These are phyloP conservation scores for Lantana camara DNA, from an alignment of 257 asterid genomes.

Conservation along the genomic window DNA sequence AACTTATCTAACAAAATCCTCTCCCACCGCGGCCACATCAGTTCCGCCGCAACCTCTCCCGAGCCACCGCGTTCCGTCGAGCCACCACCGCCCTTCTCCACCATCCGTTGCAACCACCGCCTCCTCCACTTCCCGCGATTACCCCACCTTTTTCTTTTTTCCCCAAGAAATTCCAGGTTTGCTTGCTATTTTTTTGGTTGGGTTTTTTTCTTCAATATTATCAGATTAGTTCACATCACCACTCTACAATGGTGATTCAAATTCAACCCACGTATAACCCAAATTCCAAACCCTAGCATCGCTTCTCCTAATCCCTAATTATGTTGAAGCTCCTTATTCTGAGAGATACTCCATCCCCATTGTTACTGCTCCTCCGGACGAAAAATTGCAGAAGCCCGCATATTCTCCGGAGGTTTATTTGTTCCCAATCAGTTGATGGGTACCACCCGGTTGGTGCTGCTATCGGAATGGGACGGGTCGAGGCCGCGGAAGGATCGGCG, in stretches of 20 bases:
- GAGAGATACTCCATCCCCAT: slow-evolving; percentile 52
- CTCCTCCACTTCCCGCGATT: too few species aligned
- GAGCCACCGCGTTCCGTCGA: too few species aligned
- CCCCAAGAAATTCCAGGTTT: too few species aligned
- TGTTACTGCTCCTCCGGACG: slow-evolving; percentile 50
- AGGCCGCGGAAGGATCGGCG: slow-evolving; percentile 48
- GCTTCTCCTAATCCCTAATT: neutral
- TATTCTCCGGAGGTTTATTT: slow-evolving; percentile 60
- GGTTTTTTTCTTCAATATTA: too few species aligned
- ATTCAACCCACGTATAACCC: slow-evolving; percentile 9
- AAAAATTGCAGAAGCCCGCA: slow-evolving; percentile 39
- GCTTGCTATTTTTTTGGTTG: too few species aligned
- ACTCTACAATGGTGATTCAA: slow-evolving; percentile 46
- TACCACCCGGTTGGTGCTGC: slow-evolving; percentile 43
- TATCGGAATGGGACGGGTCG: slow-evolving; percentile 46
- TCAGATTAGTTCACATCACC: too few species aligned
- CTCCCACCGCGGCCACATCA: too few species aligned
- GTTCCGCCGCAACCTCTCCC: too few species aligned
- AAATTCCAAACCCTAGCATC: slow-evolving; percentile 5
- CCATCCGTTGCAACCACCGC: too few species aligned
- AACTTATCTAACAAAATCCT: too few species aligned
- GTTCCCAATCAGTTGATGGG: slow-evolving; percentile 73
- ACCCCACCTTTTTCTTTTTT: too few species aligned
- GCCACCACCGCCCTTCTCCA: too few species aligned
- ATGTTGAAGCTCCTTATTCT: slow-evolving; percentile 92